Base-by-base conservation (phyloP, 2,329 filamentous ascomycete genomes). In the Cladophialophora carrionii region DNA sequence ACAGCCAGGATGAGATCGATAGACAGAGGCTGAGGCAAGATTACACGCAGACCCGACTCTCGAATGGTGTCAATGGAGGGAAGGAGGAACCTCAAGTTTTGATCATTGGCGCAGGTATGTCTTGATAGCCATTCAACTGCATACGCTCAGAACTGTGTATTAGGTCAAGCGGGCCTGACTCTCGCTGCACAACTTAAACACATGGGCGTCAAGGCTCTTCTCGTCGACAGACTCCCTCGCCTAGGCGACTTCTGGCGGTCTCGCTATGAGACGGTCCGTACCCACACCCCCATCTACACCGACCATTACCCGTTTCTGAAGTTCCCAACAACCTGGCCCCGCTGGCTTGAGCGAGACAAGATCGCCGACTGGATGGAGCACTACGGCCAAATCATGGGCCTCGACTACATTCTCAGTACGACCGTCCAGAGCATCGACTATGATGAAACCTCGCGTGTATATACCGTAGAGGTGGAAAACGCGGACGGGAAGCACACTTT, bases 231-330 rank as follows among this genome's bases (percentile, higher is more conserved):
- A 32, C 84, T 86, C 61, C 77, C 81, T 0, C 78, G 81, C 4
- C 77, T 89, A 0, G 87, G 87, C 14, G 86, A 89, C 66, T 88
- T 84, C 72, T 89, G 87, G 87, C 79, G 86, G 12, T 79, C 80
- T 17, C 76, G 83, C n/a, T 84, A 84, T 65, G 74, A 78, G 26
- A 76, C 74, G 26, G 72, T 79, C 2, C 75, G 57, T n/a, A 59
- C 57, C 3, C 57, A 59, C 26, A 52, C 57, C 12, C 43, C 57
- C 12, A 59, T 51, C 17, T 77, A 57, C 41, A 59, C 73, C 62
- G 78, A 75, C 7, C 76, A 77, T 62, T 62, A 71, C 49, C 46
- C 57, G n/a, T 59, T 59, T 29, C 57, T 59, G 26, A 59, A 41
- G 32, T 78, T 80, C 65, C 77, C 77, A 2, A 72, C 77, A 24